Evolutionary conservation across 1,139 yeast species (phyloP).

Genomic region (Taiozyma sp.): DNA sequence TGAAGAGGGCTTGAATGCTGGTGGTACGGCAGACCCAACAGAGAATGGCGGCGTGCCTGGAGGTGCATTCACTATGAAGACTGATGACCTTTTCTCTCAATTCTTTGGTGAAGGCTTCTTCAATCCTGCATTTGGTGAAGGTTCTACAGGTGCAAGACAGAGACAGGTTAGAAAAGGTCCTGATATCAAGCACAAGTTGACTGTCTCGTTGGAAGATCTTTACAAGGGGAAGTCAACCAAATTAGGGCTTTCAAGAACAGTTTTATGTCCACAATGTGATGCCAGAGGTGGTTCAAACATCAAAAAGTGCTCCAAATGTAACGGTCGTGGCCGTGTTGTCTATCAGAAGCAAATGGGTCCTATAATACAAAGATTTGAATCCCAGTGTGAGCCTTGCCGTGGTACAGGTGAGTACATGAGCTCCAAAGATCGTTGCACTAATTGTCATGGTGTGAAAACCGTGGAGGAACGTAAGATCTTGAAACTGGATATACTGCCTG

Average conservation of each 20-base stretch:
- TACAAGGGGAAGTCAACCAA: constrained; percentile 44
- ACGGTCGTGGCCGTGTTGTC: constrained; percentile 35
- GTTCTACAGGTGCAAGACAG: neutral
- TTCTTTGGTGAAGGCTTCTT: constrained; percentile 27
- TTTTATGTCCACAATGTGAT: constrained; percentile 37
- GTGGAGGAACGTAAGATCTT: constrained; percentile 46
- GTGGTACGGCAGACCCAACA: constrained; percentile 20
- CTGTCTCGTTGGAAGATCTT: constrained; percentile 42
- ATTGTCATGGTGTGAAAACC: constrained; percentile 37
- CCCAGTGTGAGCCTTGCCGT: constrained; percentile 32
- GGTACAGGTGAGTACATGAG: constrained; percentile 35
- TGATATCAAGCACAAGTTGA: constrained; percentile 42
- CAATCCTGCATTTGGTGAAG: neutral
- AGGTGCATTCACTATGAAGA: constrained; percentile 19
- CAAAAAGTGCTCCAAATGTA: constrained; percentile 31
- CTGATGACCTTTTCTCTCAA: constrained; percentile 33
- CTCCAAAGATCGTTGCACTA: constrained; percentile 31
- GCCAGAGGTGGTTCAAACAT: constrained; percentile 39
- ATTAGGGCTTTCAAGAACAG: constrained; percentile 39
- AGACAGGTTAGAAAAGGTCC: constrained; percentile 30
- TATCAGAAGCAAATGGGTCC: constrained; percentile 26
- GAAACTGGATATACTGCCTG: constrained; percentile 47
- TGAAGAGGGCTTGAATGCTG: constrained; percentile 44
- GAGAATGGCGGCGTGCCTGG: neutral
- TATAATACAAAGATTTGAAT: constrained; percentile 26